Evolutionary conservation across 768 basidiomycete species (phyloP).

Genomic region (Cyclocybe cylindracea): DNA sequence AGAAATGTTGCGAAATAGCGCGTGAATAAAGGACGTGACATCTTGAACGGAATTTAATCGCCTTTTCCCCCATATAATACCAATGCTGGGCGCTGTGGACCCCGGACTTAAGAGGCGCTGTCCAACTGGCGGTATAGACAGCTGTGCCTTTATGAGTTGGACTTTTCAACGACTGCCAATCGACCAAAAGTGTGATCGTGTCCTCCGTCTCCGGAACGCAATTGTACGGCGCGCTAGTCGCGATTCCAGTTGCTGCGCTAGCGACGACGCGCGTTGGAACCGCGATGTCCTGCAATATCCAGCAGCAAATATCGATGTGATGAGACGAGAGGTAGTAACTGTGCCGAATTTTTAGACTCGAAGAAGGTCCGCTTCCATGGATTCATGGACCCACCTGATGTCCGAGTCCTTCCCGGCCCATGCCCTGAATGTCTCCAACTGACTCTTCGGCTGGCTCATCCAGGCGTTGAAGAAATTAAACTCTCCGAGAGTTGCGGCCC

Average conservation of each 20-base stretch:
- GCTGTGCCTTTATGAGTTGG: constrained; percentile 79
- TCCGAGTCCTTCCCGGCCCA: constrained; percentile 97
- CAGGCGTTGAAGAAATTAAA: constrained; percentile 96
- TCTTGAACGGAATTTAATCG: constrained; percentile 21
- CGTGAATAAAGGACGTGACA: not conserved
- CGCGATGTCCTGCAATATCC: constrained; percentile 78
- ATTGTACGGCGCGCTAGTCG: constrained; percentile 85
- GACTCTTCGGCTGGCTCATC: constrained; percentile 97
- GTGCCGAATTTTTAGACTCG: constrained; percentile 7
- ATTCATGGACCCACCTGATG: constrained; percentile 57
- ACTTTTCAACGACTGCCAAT: constrained; percentile 85
- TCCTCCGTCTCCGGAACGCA: constrained; percentile 89
- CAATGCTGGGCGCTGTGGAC: constrained; percentile 90
- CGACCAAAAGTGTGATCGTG: constrained; percentile 92
- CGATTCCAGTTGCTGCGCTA: constrained; percentile 89
- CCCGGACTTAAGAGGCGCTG: constrained; percentile 87
- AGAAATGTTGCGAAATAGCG: constrained; percentile 3
- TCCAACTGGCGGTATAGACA: constrained; percentile 95
- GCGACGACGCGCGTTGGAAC: constrained; percentile 85
- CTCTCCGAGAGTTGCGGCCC: constrained; percentile 76
- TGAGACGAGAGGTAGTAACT: constrained; percentile 96
- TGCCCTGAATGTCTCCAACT: constrained; percentile 91
- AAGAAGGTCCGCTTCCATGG: constrained; percentile 5
- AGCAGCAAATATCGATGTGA: constrained; percentile 88
- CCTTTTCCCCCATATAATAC: constrained; percentile 96